Evolutionary conservation across 805 yeast species (phyloP).

Genomic region (Cyberlindnera petersonii): DNA sequence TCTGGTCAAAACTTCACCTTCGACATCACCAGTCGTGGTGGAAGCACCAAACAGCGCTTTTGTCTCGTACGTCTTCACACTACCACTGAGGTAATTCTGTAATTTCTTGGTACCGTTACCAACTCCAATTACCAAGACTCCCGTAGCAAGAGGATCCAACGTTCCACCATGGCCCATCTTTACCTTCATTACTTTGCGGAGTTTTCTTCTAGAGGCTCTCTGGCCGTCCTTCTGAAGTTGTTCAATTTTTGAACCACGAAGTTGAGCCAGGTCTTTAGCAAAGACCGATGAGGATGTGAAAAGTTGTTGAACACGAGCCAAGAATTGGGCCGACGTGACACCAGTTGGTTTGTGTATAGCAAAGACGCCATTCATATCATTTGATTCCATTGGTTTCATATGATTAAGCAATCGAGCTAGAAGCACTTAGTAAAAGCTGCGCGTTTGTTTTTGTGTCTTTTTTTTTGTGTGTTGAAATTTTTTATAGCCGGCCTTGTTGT

Average conservation of each 20-base stretch:
- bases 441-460: background rate
- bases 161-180: conserved; percentile 99
- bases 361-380: conserved; percentile 81
- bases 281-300: conserved; percentile 60
- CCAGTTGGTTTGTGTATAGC: conserved; percentile 91
- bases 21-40: conserved; percentile 92
- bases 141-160: conserved; percentile 92
- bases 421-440: background rate
- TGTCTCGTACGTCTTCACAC: conserved; percentile 77
- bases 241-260: conserved; percentile 44
- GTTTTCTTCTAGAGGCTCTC: conserved; percentile 48
- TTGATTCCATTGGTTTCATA: background rate
- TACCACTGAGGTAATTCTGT: conserved; percentile 64
- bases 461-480: background rate
- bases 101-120: conserved; percentile 86
- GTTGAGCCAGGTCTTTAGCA: conserved; percentile 46
- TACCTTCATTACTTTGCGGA: conserved; percentile 50
- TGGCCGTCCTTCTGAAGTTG: conserved; percentile 36
- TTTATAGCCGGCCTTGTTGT: background rate
- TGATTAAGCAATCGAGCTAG: too few species aligned
- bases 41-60: conserved; percentile 83
- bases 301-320: conserved; percentile 58
- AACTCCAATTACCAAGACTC: conserved; percentile 88
- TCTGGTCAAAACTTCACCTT: conserved; percentile 71
- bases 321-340: conserved; percentile 69